Base-by-base conservation (phyloP, 805 yeast genomes). In the Aciculoconidium aculeatum region DNA sequence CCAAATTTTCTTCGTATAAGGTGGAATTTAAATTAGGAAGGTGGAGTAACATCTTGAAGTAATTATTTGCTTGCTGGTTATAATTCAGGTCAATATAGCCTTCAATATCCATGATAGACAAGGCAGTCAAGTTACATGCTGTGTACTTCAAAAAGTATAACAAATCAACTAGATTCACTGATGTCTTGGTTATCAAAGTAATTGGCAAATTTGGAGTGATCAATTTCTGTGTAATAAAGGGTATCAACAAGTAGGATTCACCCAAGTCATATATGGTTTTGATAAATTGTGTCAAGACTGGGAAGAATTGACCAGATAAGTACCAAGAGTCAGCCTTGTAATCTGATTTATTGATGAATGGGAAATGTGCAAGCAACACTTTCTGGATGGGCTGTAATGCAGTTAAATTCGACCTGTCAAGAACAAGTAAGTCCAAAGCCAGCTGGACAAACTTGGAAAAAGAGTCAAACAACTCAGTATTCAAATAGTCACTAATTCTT, bases 61-160 rank as follows among this genome's bases (percentile, higher is more conserved):
- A 53, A 2, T 39, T 16, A 13, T 49, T 45, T 4, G 62, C 58
- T 15, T 27, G 13, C 12, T 31, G 10, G 25, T 36, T 39, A 24
- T 32, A 44, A 7, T 17, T 17, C 10, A 7, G 10, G 7, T 17
- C 20, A 17, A 17, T 7, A 7, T 17, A 7, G 20, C 7, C 20
- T 10, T 17, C 20, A 7, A n/a, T 10, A 5, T 37, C 40, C 7
- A 32, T 13, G 11, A 36, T 34, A 11, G 58, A 44, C 13, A 51
- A 27, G 4, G 43, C 15, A 15, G 50, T 35, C 32, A 55, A 42
- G 29, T 51, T 51, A 34, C 49, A 55, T 4, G 55, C 61, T 7
- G 46, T 34, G 30, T 39, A 59, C 21, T 45, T 44, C 30, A 52
- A 58, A 25, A 34, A 57, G 28, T 44, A 35, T 8, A 53, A 36